phyloP scores from a whole-genome alignment of 2,329 filamentous ascomycete genomes.

The Fusarium sp. region DNA sequence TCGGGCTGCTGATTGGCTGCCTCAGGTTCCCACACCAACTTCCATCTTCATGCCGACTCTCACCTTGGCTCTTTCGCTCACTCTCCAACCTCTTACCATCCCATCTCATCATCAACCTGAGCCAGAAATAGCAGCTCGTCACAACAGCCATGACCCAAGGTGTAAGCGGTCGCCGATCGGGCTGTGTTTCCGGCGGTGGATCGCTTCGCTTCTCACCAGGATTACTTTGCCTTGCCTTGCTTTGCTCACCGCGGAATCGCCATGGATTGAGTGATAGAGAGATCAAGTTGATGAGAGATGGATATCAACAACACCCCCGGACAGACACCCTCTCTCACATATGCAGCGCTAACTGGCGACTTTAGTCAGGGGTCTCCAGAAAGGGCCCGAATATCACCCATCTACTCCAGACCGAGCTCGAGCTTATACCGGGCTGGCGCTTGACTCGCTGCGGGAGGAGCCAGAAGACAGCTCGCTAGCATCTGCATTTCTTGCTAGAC shows the following conservation, averaged over 20 bases:
- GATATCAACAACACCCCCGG: slow-evolving; percentile 27
- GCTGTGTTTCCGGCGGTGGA: slow-evolving; percentile 29
- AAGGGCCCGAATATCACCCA: slow-evolving; percentile 22
- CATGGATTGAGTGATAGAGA: slow-evolving; percentile 6
- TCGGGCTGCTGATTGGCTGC: slow-evolving; percentile 39
- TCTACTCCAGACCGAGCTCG: slow-evolving; percentile 3
- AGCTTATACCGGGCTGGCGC: slow-evolving; percentile 8
- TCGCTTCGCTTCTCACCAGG: slow-evolving; percentile 26
- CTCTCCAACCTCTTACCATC: slow-evolving; percentile 15
- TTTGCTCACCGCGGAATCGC: slow-evolving; percentile 22
- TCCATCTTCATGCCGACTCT: slow-evolving; percentile 39
- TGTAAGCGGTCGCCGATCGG: slow-evolving; percentile 33
- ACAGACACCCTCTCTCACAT: slow-evolving; percentile 13
- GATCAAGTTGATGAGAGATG: slow-evolving; percentile 7
- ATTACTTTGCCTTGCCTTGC: not conserved
- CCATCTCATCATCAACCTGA: slow-evolving; percentile 14
- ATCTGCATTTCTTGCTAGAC: slow-evolving; percentile 9
- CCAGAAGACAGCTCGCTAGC: slow-evolving; percentile 2
- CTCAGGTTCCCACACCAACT: slow-evolving; percentile 33
- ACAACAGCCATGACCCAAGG: slow-evolving; percentile 18
- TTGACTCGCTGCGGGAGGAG: slow-evolving; percentile 7
- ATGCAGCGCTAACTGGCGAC: slow-evolving; percentile 28
- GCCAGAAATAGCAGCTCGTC: slow-evolving; percentile 41
- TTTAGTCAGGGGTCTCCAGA: slow-evolving; percentile 22
- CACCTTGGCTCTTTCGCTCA: slow-evolving; percentile 17